Evolutionary conservation across 1,139 yeast species (phyloP).

Genomic region (Barnettozyma hawaiiensis): DNA sequence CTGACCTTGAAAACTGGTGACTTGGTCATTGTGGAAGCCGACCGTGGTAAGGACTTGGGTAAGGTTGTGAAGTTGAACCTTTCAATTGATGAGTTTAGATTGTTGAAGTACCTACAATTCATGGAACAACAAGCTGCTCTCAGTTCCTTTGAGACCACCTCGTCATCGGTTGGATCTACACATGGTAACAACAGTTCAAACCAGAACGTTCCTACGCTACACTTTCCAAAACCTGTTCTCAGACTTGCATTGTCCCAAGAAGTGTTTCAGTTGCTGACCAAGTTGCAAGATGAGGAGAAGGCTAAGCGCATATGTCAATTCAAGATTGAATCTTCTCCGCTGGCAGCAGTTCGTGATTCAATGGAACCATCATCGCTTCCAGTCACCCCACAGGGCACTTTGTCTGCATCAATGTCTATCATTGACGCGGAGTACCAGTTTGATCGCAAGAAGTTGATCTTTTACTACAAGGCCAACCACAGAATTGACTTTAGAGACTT

Average conservation of each 20-base stretch:
- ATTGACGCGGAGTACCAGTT: conserved; percentile 90
- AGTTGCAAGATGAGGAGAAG: conserved; percentile 40
- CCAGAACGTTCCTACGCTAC: conserved; percentile 27
- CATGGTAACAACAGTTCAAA: conserved; percentile 13
- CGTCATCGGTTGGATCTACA: conserved; percentile 15
- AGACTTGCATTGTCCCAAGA: conserved; percentile 41
- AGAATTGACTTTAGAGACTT: conserved; percentile 91
- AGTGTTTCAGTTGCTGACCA: conserved; percentile 30
- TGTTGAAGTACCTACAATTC: conserved; percentile 58
- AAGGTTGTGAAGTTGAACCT: conserved; percentile 64
- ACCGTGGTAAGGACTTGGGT: conserved; percentile 90
- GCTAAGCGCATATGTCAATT: conserved; percentile 38
- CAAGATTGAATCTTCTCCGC: conserved; percentile 29
- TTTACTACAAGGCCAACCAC: conserved; percentile 67
- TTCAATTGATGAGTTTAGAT: conserved; percentile 70
- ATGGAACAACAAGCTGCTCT: conserved; percentile 47
- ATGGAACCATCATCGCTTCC: conserved; percentile 4
- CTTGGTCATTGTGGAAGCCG: conserved; percentile 92
- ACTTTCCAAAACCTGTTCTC: conserved; percentile 64
- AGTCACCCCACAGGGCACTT: conserved; percentile 9
- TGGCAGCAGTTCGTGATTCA: conserved; percentile 7
- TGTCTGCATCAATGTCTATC: conserved; percentile 36
- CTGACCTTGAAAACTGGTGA: conserved; percentile 60
- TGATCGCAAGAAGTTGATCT: conserved; percentile 88
- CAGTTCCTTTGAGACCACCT: conserved; percentile 24